phyloP scores from a whole-genome alignment of 345 rosid genomes.

The Punica granatum region DNA sequence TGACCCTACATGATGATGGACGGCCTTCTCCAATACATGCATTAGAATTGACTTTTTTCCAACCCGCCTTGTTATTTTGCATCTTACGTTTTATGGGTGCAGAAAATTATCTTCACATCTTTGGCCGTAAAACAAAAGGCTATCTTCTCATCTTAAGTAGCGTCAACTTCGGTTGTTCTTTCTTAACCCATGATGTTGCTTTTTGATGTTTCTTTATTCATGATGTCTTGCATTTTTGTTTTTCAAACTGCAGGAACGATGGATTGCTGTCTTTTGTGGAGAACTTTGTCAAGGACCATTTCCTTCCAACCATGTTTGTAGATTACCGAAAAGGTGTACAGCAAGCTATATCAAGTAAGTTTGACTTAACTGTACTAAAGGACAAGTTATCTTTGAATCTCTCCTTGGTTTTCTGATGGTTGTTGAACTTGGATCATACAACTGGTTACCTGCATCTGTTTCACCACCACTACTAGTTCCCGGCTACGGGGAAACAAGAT shows the following conservation, averaged over 20 bases:
- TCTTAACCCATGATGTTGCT: not conserved
- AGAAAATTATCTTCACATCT: not conserved
- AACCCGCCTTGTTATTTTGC: not conserved
- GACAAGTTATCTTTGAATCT: not conserved
- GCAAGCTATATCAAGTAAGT: constrained; percentile 97
- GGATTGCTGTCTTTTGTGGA: constrained; percentile 92
- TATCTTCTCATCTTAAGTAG: not conserved
- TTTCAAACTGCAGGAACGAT: constrained; percentile 62
- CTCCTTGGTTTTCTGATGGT: not conserved
- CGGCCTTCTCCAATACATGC: not conserved
- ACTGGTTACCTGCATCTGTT: not conserved
- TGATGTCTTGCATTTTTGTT: constrained; percentile 6
- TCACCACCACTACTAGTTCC: not conserved
- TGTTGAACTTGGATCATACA: not conserved
- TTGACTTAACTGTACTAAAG: not conserved
- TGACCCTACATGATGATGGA: not conserved
- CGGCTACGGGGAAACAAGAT: not conserved
- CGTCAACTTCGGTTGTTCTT: not conserved
- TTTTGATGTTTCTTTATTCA: not conserved
- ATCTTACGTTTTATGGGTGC: not conserved
- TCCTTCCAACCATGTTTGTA: constrained; percentile 92
- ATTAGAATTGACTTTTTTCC: not conserved
- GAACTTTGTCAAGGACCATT: constrained; percentile 96
- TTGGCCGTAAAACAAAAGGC: not conserved
- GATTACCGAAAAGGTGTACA: constrained; percentile 98